A percentile compares a stretch with the other conserved stretches of the same genome.
These are phyloP conservation scores for Annulohypoxylon maeteangense DNA, from an alignment of 495 filamentous ascomycete genomes.

Conservation along the genomic window DNA sequence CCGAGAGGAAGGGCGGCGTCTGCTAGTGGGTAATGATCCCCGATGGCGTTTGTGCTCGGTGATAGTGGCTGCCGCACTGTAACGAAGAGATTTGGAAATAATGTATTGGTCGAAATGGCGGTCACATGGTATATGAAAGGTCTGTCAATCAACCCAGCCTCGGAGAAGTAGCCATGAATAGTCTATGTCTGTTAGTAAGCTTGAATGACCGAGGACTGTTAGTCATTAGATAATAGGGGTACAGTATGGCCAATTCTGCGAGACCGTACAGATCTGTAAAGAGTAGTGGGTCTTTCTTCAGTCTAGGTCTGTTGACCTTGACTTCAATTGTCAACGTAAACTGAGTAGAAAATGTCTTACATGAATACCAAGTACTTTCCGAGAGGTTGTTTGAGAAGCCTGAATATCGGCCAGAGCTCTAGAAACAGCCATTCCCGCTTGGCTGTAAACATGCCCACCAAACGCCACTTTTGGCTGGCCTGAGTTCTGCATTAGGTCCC, in stretches of 20 bases:
- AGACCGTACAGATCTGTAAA: not conserved
- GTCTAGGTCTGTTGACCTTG: not conserved
- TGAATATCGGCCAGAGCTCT: conserved; percentile 59
- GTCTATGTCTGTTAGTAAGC: conserved; percentile 57
- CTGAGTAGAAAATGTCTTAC: conserved; percentile 54
- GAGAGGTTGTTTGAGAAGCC: conserved; percentile 29
- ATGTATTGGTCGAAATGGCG: conserved; percentile 64
- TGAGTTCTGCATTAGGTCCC: not conserved
- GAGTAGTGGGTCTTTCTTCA: not conserved
- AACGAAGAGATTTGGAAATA: conserved; percentile 70
- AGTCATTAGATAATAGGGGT: not conserved
- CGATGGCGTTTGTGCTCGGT: conserved; percentile 45
- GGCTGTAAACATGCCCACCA: conserved; percentile 76
- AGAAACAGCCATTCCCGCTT: conserved; percentile 70
- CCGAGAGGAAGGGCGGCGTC: conserved; percentile 53
- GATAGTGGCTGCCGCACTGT: conserved; percentile 61
- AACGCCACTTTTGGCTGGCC: conserved; percentile 51
- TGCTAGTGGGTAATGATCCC: conserved; percentile 48
- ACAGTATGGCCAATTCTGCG: not conserved
- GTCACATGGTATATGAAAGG: conserved; percentile 71
- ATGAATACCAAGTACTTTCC: conserved; percentile 63
- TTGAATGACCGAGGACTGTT: not conserved
- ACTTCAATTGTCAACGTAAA: not conserved
- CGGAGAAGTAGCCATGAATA: conserved; percentile 75
- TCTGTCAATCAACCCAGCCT: conserved; percentile 59